Base-by-base conservation (phyloP, 2,329 filamentous ascomycete species). In the Colletotrichum cereale region DNA sequence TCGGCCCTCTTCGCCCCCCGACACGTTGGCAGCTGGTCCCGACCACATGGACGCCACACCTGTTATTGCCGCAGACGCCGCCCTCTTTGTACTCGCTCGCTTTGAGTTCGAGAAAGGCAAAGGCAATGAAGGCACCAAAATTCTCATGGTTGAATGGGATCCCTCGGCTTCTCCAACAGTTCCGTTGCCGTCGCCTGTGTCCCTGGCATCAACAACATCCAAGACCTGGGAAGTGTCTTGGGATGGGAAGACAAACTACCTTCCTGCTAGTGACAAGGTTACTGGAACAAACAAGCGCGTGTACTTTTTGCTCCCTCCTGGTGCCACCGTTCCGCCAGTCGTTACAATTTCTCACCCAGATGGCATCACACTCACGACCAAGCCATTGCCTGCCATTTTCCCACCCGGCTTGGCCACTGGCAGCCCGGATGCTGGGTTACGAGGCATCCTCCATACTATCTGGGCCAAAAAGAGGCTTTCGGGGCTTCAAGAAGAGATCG, bases 111-210 rank as follows among this genome's bases (percentile, higher is more conserved):
- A 95, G 81, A 86, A 89, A 0, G 92, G 91, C 44, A 89, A 88
- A 79, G 92, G 90, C 61, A 93, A 94, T 77, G 92, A 95, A 74
- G 94, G 94, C 50, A 97, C 94, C 73, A 97, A 97, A 84, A 91
- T 97, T 74, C 84, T 97, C 76, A 96, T 97, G 94, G 91, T 97
- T 48, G 94, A 97, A 80, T 97, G 95, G 95, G 90, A 93, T 79
- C 79, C 82, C 48, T 60, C 24, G 18, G 24, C 38, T 21, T 40
- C 44, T 7, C 10, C 34, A n/a, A 26, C 21, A n/a, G n/a, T 11
- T 42, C 26, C 12, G 6, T 34, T 16, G 40, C 14, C 44, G 8
- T 34, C 60, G 21, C 21, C 44, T 31, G 40, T 47, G 10, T 10
- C 50, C 24, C 31, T 38, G 31, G 21, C 53, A 34, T 38, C 71